A percentile compares a stretch with the other conserved stretches of the same genome.
phyloP scores from a whole-genome alignment of 2,329 filamentous ascomycete genomes.

The Cordyceps javanica region DNA sequence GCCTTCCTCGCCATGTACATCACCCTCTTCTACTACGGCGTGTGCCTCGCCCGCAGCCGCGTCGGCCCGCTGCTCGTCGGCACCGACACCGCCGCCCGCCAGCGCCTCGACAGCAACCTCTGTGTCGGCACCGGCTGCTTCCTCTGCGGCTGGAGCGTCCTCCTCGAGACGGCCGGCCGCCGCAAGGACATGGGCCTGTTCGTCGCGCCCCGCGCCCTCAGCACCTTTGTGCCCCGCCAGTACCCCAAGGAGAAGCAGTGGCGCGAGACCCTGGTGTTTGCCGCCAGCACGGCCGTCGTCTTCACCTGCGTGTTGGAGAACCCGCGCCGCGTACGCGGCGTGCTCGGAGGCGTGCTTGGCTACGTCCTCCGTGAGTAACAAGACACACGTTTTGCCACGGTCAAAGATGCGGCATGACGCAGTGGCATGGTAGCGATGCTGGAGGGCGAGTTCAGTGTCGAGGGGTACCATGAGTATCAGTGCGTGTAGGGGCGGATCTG shows the following conservation, averaged over 20 bases:
- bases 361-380: constrained; percentile 35
- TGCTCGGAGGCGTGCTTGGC: constrained; percentile 56
- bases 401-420: not conserved
- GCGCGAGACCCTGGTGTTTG: constrained; percentile 61
- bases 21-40: constrained; percentile 74
- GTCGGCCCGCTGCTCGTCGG: constrained; percentile 64
- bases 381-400: not conserved
- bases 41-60: constrained; percentile 70
- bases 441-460: not conserved
- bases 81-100: constrained; percentile 38
- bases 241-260: constrained; percentile 59
- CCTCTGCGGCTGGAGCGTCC: constrained; percentile 75
- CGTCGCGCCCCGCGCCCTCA: constrained; percentile 71
- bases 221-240: constrained; percentile 64
- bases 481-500: not conserved
- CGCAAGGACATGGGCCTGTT: constrained; percentile 74
- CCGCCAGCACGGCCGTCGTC: constrained; percentile 62
- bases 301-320: constrained; percentile 61
- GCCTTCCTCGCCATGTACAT: constrained; percentile 75
- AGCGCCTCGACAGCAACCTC: constrained; percentile 54
- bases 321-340: constrained; percentile 56
- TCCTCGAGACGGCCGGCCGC: constrained; percentile 60
- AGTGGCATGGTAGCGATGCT: not conserved
- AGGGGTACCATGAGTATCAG: not conserved
- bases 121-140: constrained; percentile 68